Conservation (phyloP, 2,329 filamentous ascomycete species). For the Phaeosphaeriaceae sp. region DNA sequence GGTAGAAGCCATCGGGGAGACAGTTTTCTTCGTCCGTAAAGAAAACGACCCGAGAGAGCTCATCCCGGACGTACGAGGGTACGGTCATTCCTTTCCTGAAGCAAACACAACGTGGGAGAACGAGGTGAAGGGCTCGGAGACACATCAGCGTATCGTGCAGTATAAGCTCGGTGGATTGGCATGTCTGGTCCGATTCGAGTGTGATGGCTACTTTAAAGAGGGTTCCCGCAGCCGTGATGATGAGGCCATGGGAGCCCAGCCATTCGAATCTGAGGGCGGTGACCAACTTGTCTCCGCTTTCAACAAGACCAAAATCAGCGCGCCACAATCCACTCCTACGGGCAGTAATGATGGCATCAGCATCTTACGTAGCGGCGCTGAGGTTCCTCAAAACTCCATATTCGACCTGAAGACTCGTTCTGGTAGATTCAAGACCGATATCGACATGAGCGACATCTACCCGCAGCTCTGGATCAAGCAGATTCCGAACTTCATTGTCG, state of each 20-base stretch:
- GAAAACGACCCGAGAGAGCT: slow-evolving; percentile 66
- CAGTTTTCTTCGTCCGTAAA: slow-evolving; percentile 68
- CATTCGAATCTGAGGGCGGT: background rate
- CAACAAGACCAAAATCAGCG: slow-evolving; percentile 11
- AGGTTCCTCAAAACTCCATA: slow-evolving; percentile 52
- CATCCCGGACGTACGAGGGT: slow-evolving; percentile 65
- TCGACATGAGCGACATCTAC: slow-evolving; percentile 51
- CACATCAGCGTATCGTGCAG: slow-evolving; percentile 67
- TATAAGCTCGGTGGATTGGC: slow-evolving; percentile 64
- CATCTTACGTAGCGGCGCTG: slow-evolving; percentile 26
- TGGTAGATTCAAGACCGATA: slow-evolving; percentile 32
- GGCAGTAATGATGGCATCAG: slow-evolving; percentile 13
- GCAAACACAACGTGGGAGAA: slow-evolving; percentile 69
- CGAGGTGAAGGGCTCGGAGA: slow-evolving; percentile 61
- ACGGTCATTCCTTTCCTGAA: slow-evolving; percentile 71
- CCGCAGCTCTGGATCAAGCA: slow-evolving; percentile 60
- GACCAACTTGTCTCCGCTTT: slow-evolving; percentile 20
- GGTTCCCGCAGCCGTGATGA: background rate
- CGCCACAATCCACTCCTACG: background rate
- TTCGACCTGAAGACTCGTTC: slow-evolving; percentile 63
- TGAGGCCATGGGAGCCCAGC: background rate
- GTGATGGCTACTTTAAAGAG: slow-evolving; percentile 61
- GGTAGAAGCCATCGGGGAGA: slow-evolving; percentile 62
- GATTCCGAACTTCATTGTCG: slow-evolving; percentile 60
- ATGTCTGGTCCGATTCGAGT: slow-evolving; percentile 63